Base-by-base conservation (phyloP, 2,329 filamentous ascomycete genomes). In the Colletotrichum sp. region DNA sequence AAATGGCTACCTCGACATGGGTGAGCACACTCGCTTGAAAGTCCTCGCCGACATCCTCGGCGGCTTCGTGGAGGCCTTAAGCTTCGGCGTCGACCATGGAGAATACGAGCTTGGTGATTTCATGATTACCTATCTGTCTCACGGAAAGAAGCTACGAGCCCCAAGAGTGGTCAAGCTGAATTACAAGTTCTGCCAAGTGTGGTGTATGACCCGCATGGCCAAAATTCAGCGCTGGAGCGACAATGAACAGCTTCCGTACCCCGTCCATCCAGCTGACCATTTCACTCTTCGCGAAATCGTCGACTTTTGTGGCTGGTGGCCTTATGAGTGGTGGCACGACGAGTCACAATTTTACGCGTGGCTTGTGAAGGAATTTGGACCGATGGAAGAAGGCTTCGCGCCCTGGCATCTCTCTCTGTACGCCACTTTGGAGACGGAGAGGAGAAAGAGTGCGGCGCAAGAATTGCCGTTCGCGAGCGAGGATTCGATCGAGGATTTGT, bases 341-440 rank as follows among this genome's bases (percentile, higher is more conserved):
- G 39, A 49, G 18, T 49, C 18, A n/a, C 39, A 21, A 49, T 49
- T 49, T 49, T 49, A 49, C 39, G 39, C 18, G 39, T 49, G 39
- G 39, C 39, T 49, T 21, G 5, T 49, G 39, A 49, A n/a, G 16
- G 39, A n/a, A n/a, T 49, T 44, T 44, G 39, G 39, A 44, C 44
- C 44, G 44, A 49, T n/a, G 44, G 44, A 49, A 49, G 44, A 49
- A 49, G 2, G 0, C 18, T 1, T 49, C 9, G 18, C 44, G 18
- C 44, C 18, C 10, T 49, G 18, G 18, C 0, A 49, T 49, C 18
- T 49, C 18, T 49, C 44, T 1, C 4, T 49, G 44, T 49, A 21
- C 18, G 18, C 44, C 0, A 49, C 44, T 49, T 0, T 49, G 0
- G 44, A 21, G 18, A 21, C 44, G 4, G 0, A 1, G 6, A 49